Evolutionary conservation across 2,329 filamentous ascomycete genomes (phyloP).

Genomic region (Apiospora pterosperma): DNA sequence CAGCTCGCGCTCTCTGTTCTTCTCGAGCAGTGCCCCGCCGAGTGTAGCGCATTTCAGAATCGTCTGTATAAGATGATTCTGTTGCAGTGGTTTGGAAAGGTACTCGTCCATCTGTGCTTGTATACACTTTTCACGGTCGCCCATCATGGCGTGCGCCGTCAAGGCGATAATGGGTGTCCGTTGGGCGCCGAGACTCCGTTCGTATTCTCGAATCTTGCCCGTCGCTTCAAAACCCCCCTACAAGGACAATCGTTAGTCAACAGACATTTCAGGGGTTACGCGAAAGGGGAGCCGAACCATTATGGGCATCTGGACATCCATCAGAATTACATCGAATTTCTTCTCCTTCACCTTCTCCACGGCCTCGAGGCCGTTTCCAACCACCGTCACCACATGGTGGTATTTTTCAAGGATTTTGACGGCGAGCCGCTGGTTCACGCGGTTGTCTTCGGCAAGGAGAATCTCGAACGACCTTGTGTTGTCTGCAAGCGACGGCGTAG

Average conservation of each 20-base stretch:
- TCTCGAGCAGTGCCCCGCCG: slow-evolving; percentile 76
- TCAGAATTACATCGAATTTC: slow-evolving; percentile 93
- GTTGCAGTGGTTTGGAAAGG: slow-evolving; percentile 91
- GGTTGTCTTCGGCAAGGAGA: slow-evolving; percentile 91
- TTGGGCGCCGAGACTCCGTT: slow-evolving; percentile 73
- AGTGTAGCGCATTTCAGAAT: slow-evolving; percentile 96
- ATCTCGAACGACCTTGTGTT: slow-evolving; percentile 96
- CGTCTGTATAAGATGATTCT: slow-evolving; percentile 95
- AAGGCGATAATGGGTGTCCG: slow-evolving; percentile 94
- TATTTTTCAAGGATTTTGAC: slow-evolving; percentile 98
- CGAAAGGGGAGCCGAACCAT: slow-evolving; percentile 62
- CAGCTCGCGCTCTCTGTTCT: slow-evolving; percentile 62
- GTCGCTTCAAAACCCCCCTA: slow-evolving; percentile 96
- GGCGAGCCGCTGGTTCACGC: slow-evolving; percentile 92
- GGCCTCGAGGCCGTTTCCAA: slow-evolving; percentile 91
- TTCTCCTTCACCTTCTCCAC: slow-evolving; percentile 88
- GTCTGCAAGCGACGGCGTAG: slow-evolving; percentile 86
- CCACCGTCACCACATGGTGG: slow-evolving; percentile 87
- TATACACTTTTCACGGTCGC: slow-evolving; percentile 96
- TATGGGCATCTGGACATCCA: slow-evolving; percentile 99
- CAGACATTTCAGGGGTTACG: slow-evolving; percentile 2
- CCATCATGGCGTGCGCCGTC: slow-evolving; percentile 97
- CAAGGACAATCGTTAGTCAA: background rate
- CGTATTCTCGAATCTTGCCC: slow-evolving; percentile 92
- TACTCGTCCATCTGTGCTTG: slow-evolving; percentile 99